Evolutionary conservation across 768 basidiomycete species (phyloP).

Genomic region (Tubosaeta sp.): DNA sequence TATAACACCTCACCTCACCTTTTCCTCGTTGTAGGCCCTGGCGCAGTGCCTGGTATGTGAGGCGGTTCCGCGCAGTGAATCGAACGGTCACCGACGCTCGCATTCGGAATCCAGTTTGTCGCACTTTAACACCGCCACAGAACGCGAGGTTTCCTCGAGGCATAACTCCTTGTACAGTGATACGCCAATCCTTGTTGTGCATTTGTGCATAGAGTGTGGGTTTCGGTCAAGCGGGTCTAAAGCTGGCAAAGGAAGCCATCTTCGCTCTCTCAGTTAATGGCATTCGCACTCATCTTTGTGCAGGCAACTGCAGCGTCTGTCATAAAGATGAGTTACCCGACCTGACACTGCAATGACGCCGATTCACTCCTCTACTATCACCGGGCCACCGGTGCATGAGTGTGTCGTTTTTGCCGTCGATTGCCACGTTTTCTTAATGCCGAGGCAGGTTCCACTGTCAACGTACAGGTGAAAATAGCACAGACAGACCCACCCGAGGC

Average conservation of each 20-base stretch:
- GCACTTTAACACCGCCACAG: slow-evolving; percentile 19
- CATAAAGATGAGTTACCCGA: slow-evolving; percentile 6
- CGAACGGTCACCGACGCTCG: slow-evolving; percentile 5
- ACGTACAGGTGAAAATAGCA: slow-evolving; percentile 16
- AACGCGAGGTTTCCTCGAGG: slow-evolving; percentile 27
- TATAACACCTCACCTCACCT: slow-evolving; percentile 19
- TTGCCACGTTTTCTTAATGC: slow-evolving; percentile 28
- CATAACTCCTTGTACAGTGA: not conserved
- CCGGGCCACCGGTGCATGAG: slow-evolving; percentile 10
- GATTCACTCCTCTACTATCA: slow-evolving; percentile 10
- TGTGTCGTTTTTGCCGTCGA: slow-evolving; percentile 7
- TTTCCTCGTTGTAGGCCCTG: slow-evolving; percentile 18
- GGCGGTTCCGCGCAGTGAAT: slow-evolving; percentile 11
- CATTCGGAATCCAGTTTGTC: not conserved
- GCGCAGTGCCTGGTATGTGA: slow-evolving; percentile 5
- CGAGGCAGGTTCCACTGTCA: slow-evolving; percentile 10
- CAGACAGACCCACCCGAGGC: slow-evolving; percentile 17
- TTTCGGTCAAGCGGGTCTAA: not conserved
- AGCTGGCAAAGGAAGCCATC: slow-evolving; percentile 1
- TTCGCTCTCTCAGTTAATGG: not conserved
- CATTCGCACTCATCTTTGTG: slow-evolving; percentile 3
- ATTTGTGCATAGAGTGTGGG: not conserved
- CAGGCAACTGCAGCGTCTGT: slow-evolving; percentile 4
- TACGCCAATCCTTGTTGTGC: not conserved
- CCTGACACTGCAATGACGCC: slow-evolving; percentile 21